Evolutionary conservation across 208 protist genomes (phyloP), one percentile per base, ranked within the genome.

Genomic region (Strigomonas culicis): DNA sequence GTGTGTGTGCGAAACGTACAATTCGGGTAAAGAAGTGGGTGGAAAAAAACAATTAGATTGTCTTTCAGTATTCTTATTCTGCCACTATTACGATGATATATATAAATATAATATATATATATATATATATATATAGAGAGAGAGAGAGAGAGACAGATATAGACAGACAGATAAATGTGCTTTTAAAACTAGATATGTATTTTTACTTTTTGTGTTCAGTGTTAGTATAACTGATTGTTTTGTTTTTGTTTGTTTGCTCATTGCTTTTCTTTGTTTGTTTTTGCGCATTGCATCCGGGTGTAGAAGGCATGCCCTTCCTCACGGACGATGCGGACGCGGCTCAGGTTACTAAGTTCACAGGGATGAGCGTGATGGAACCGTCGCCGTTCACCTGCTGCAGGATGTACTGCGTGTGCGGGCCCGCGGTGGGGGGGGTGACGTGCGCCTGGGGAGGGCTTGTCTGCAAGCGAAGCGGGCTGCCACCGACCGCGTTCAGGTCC

Each of bases 101-200:
- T 21, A 21, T 47, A 47, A 30, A 30, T 55, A 55, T 28, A 59
- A 66, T 21, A 55, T 41, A 61, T 39, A 68, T 72, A 68, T 66
- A 46, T 67, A 73, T 73, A 79, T 79, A 72, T 65, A 70, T 78
- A 74, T 63, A 67, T 73, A 65, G 57, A 69, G 8, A 47, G 19
- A 19, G 19, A 47, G 19, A 47, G 19, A 47, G 19, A 47, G 41
- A 21, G 13, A 47, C 19, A 47, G 41, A 47, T 21, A 47, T 47
- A 47, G 19, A 47, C 13, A 47, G 13, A 47, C 19, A 19, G 19
- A 47, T 47, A 47, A 47, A 47, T 47, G 41, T n/a, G n/a, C n/a
- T n/a, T n/a, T n/a, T n/a, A 47, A 47, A 47, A 47, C 13, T 21
- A 47, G 19, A 47, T 6, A 22, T 30, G 25, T 30, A 13, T 28